These are phyloP conservation scores for Alternaria metachromatica DNA, from an alignment of 2,329 filamentous ascomycete genomes.

Conservation along the genomic window DNA sequence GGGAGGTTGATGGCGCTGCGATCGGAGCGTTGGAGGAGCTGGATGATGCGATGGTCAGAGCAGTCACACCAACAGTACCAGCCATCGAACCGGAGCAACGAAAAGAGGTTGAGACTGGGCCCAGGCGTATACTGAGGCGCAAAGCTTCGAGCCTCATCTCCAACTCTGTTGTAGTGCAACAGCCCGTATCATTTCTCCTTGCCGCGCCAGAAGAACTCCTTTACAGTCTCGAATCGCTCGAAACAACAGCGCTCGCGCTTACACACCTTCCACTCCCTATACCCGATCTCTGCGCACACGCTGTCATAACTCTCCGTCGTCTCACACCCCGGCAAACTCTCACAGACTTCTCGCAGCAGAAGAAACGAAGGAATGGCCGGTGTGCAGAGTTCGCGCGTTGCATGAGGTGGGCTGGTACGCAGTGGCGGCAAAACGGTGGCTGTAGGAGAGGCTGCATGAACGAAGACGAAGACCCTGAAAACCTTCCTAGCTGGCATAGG, in stretches of 20 bases:
- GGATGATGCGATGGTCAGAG: slow-evolving; percentile 35
- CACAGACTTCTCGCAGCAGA: slow-evolving; percentile 26
- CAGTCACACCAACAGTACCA: slow-evolving; percentile 23
- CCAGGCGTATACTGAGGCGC: slow-evolving; percentile 23
- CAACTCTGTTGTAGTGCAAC: neutral
- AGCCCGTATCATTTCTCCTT: slow-evolving; percentile 25
- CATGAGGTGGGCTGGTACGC: slow-evolving; percentile 42
- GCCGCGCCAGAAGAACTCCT: slow-evolving; percentile 31
- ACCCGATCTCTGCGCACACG: slow-evolving; percentile 41
- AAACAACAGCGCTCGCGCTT: slow-evolving; percentile 39
- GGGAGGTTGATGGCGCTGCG: slow-evolving; percentile 33
- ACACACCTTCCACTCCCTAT: slow-evolving; percentile 33
- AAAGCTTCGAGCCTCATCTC: slow-evolving; percentile 24
- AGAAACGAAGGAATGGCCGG: slow-evolving; percentile 25
- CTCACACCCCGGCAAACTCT: slow-evolving; percentile 35
- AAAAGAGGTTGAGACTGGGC: slow-evolving; percentile 8
- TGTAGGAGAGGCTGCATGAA: slow-evolving; percentile 41
- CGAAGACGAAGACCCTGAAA: slow-evolving; percentile 42
- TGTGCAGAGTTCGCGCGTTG: slow-evolving; percentile 45
- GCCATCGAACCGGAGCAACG: neutral
- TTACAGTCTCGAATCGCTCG: slow-evolving; percentile 42
- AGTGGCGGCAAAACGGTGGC: slow-evolving; percentile 39
- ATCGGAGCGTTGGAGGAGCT: slow-evolving; percentile 39
- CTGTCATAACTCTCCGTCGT: slow-evolving; percentile 38
- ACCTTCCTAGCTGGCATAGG: slow-evolving; percentile 45